A percentile compares a stretch with the other conserved stretches of the same genome.
Conservation (phyloP, 495 filamentous ascomycete species). For the Penicillium malachiteum region DNA sequence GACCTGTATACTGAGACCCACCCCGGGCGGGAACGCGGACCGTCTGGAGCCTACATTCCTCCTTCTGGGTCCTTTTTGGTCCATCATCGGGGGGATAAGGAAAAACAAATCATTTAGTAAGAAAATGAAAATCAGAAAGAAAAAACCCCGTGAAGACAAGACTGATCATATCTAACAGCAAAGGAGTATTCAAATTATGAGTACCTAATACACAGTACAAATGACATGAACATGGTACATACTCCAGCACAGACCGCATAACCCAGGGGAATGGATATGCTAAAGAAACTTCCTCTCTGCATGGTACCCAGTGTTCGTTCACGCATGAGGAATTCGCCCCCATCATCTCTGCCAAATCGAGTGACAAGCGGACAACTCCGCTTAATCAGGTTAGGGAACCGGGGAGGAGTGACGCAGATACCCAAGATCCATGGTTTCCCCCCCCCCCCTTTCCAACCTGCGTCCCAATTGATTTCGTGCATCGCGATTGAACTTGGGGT, state of each 20-base stretch:
- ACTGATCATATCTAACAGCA: too few species aligned
- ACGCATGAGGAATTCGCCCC: background rate
- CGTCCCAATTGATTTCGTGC: background rate
- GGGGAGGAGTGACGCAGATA: background rate
- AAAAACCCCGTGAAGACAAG: too few species aligned
- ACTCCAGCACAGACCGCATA: background rate
- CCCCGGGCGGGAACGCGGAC: slow-evolving; percentile 7
- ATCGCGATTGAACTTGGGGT: background rate
- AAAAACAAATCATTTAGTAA: background rate
- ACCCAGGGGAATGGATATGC: background rate
- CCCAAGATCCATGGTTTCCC: background rate
- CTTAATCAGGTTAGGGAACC: background rate
- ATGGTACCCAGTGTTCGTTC: background rate
- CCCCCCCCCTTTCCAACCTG: too few species aligned
- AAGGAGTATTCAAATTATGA: background rate
- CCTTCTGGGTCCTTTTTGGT: background rate
- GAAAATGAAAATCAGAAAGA: background rate
- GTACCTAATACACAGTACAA: background rate
- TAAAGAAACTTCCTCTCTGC: background rate
- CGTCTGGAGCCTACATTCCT: slow-evolving; percentile 7
- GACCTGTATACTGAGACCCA: background rate
- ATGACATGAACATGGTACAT: background rate
- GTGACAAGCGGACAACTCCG: background rate
- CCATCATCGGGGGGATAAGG: background rate
- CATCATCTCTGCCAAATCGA: background rate